Conservation (phyloP, 805 yeast genomes). For the Zygosaccharomyces bailii region DNA sequence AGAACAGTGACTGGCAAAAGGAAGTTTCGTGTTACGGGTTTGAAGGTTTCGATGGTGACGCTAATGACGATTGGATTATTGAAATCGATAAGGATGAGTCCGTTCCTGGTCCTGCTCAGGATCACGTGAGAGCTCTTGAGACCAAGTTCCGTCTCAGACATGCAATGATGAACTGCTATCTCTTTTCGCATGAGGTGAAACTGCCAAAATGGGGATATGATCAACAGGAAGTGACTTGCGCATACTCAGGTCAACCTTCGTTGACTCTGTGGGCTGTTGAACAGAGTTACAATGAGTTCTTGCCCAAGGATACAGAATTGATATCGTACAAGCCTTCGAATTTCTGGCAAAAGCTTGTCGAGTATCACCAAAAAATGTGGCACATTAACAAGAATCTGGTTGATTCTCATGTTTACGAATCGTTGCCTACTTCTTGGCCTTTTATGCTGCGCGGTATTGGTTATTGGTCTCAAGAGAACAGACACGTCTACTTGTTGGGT, state of each 20-base stretch:
- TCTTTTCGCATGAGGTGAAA: slow-evolving; percentile 71
- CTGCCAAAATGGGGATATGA: slow-evolving; percentile 81
- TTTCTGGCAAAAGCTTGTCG: slow-evolving; percentile 58
- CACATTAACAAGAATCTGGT: slow-evolving; percentile 65
- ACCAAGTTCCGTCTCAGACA: slow-evolving; percentile 72
- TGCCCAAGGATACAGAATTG: slow-evolving; percentile 44
- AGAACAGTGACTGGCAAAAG: slow-evolving; percentile 71
- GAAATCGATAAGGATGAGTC: slow-evolving; percentile 61
- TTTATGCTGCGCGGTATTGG: slow-evolving; percentile 71
- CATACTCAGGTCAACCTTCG: slow-evolving; percentile 59
- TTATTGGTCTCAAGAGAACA: slow-evolving; percentile 58
- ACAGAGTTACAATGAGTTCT: slow-evolving; percentile 52
- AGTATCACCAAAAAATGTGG: slow-evolving; percentile 76
- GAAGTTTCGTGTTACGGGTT: slow-evolving; percentile 76
- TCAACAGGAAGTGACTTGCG: slow-evolving; percentile 83
- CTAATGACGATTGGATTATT: slow-evolving; percentile 77
- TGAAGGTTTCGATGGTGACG: slow-evolving; percentile 75
- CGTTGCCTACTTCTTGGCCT: slow-evolving; percentile 74
- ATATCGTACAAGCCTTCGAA: slow-evolving; percentile 52
- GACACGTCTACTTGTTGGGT: slow-evolving; percentile 69
- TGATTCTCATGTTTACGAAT: slow-evolving; percentile 67
- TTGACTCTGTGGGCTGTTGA: slow-evolving; percentile 73
- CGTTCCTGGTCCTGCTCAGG: slow-evolving; percentile 49
- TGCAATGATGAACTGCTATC: slow-evolving; percentile 73
- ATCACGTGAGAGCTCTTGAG: slow-evolving; percentile 58